A percentile compares a stretch with the other conserved stretches of the same genome.
phyloP scores from a whole-genome alignment of 2,329 filamentous ascomycete genomes.

The Chaetomiaceae sp. region DNA sequence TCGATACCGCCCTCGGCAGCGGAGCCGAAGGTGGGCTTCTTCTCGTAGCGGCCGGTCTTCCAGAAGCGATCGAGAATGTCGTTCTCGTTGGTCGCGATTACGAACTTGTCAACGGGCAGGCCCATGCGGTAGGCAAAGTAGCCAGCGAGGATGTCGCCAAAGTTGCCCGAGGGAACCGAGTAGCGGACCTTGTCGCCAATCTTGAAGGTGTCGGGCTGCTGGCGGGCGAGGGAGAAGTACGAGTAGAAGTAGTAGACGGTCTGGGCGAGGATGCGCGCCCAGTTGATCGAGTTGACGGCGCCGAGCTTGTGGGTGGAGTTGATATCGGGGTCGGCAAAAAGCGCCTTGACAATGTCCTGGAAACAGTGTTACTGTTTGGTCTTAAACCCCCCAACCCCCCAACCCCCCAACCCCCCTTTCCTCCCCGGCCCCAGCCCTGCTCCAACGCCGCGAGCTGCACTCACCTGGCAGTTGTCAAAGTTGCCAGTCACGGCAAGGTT shows the following conservation, averaged over 20 bases:
- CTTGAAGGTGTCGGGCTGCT: constrained; percentile 55
- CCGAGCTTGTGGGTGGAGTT: constrained; percentile 81
- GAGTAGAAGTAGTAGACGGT: constrained; percentile 96
- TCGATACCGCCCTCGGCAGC: constrained; percentile 61
- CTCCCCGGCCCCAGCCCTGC: no score
- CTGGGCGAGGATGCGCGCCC: constrained; percentile 89
- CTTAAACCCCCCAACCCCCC: no score
- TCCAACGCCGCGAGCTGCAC: no score
- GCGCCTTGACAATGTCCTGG: constrained; percentile 84
- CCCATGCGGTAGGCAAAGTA: constrained; percentile 67
- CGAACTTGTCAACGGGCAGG: constrained; percentile 77
- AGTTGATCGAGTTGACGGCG: constrained; percentile 97
- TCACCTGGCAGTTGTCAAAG: constrained; percentile 90
- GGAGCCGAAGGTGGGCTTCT: constrained; percentile 60
- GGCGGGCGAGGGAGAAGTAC: constrained; percentile 72
- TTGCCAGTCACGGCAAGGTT: constrained; percentile 85
- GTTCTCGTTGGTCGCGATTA: constrained; percentile 95
- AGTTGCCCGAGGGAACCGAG: constrained; percentile 93
- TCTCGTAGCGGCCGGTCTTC: constrained; percentile 85
- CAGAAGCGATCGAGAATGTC: constrained; percentile 96
- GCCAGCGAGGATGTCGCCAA: constrained; percentile 88
- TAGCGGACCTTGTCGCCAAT: constrained; percentile 70
- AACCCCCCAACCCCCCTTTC: no score
- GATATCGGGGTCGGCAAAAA: constrained; percentile 81
- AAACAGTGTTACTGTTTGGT: neutral